Evolutionary conservation across 352 stramenopile species (phyloP), one percentile per base, ranked within the genome.

Genomic region (Thraustochytrium sp.): DNA sequence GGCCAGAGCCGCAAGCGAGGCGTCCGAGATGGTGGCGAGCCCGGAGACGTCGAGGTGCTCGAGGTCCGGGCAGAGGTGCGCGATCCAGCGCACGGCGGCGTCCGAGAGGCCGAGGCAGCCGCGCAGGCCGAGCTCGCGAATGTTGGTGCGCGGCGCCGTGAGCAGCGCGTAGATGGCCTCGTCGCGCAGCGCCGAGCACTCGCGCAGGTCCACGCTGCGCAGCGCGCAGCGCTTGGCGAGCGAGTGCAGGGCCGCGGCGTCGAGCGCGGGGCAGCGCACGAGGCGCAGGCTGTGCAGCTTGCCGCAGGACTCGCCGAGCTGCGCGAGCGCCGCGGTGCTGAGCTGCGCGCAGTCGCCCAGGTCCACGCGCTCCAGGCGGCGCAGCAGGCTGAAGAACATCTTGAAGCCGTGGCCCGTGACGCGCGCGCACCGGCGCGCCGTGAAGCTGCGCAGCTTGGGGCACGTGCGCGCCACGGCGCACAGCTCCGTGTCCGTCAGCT

Each of bases 331-430:
- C 26, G 3, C 3, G 18, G 31, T 44, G 42, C 44, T 23, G 44
- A 80, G 42, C 18, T 9, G 8, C 13, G 16, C 23, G 68, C 68
- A 80, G 38, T 34, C 11, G 21, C 26, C 34, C 23, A 80, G 26
- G 68, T 61, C 23, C 21, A 80, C 34, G 23, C 16, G 8, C 38
- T 80, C 68, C 8, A 80, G 48, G 26, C 34, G 11, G 48, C 31
- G 31, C 37, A 51, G 34, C 29, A 80, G 40, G 53, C 68, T 72
- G 29, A 80, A 80, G 68, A 80, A 80, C 68, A 80, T 80, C 9
- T 38, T 34, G 5, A 80, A 42, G 13, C 68, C 68, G 51, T 65
- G 53, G 11, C 44, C 68, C 26, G 68, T 51, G 29, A 64, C 53
- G 36, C 46, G 63, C 3, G 5, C 51, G 31, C 42, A 63, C 21